phyloP scores from a whole-genome alignment of 2,329 filamentous ascomycete genomes.

The Gremmenia infestans region DNA sequence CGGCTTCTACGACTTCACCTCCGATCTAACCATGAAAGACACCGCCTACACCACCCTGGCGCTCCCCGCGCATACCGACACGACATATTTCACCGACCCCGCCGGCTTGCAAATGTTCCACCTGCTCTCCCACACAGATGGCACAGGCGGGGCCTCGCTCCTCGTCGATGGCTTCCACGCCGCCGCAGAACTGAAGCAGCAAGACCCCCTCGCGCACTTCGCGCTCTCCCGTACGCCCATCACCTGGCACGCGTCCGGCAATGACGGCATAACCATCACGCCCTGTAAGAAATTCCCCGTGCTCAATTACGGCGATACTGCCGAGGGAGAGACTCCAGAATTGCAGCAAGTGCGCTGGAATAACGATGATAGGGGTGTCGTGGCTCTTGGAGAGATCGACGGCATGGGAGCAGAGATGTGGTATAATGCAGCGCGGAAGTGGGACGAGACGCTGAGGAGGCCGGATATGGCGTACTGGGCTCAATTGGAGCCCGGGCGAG shows the following conservation, averaged over 20 bases:
- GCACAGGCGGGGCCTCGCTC: conserved; percentile 68
- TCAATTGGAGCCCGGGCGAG: conserved; percentile 71
- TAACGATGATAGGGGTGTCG: conserved; percentile 75
- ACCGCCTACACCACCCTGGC: conserved; percentile 86
- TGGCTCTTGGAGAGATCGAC: conserved; percentile 5
- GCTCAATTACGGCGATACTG: conserved; percentile 51
- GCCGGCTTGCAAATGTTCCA: conserved; percentile 91
- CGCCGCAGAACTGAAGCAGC: conserved; percentile 52
- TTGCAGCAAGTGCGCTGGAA: conserved; percentile 82
- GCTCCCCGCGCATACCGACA: conserved; percentile 86
- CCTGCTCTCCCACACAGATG: conserved; percentile 70
- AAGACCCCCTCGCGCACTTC: conserved; percentile 52
- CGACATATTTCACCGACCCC: conserved; percentile 91
- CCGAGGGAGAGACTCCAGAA: conserved; percentile 35
- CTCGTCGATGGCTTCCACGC: conserved; percentile 84
- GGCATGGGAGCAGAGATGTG: conserved; percentile 42
- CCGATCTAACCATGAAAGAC: conserved; percentile 81
- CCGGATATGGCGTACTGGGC: conserved; percentile 69
- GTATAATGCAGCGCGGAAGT: conserved; percentile 77
- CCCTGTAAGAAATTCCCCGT: conserved; percentile 69
- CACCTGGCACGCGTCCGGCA: conserved; percentile 81
- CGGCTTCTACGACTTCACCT: conserved; percentile 80
- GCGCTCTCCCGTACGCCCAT: conserved; percentile 54
- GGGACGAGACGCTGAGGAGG: conserved; percentile 63
- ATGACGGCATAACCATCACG: conserved; percentile 74